Percentiles rank a stretch among this genome's conserved stretches.
Evolutionary conservation across 352 stramenopile genomes (phyloP).

Genomic region (Phytophthora quininea): DNA sequence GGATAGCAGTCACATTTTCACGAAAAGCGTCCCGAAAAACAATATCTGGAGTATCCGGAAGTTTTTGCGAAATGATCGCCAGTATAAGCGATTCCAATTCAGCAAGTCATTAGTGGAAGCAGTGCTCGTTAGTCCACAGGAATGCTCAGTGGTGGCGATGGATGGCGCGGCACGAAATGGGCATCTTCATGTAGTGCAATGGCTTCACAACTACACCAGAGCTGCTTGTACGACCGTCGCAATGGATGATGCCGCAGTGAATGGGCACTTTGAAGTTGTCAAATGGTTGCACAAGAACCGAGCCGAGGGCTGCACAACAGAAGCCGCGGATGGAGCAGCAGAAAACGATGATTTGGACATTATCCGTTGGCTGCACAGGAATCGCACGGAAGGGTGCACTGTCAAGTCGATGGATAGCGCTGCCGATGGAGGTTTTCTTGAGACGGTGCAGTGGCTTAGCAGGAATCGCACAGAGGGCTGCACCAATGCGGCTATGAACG

Average conservation of each 20-base stretch:
- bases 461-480: not conserved
- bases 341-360: not conserved
- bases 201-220: not conserved
- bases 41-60: too few species aligned
- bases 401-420: not conserved
- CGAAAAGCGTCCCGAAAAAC: too few species aligned
- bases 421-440: not conserved
- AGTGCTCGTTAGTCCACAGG: too few species aligned
- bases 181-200: not conserved
- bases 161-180: not conserved
- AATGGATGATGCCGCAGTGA: not conserved
- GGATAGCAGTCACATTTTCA: too few species aligned
- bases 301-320: not conserved
- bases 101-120: too few species aligned
- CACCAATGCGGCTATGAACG: not conserved
- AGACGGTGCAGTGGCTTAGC: not conserved
- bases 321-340: not conserved
- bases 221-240: too few species aligned
- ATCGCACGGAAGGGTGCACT: not conserved
- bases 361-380: not conserved
- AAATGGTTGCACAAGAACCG: not conserved
- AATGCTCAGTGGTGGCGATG: not conserved
- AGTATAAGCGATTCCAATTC: too few species aligned
- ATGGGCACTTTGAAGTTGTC: not conserved
- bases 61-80: too few species aligned